phyloP scores from a whole-genome alignment of 2,329 filamentous ascomycete genomes.

The Cordyceps militaris region DNA sequence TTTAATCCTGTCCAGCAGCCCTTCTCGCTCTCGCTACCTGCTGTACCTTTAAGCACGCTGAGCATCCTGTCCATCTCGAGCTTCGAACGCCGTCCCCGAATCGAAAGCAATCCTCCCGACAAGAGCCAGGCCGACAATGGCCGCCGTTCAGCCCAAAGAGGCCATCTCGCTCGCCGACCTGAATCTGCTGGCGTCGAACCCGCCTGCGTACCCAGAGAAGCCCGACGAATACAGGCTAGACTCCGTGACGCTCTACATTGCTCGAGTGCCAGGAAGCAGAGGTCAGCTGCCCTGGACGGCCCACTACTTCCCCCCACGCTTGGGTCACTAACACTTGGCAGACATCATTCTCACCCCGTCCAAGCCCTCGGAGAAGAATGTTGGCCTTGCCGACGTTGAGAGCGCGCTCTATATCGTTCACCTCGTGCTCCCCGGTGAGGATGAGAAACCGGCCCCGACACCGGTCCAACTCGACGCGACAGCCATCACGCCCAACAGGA shows the following conservation, averaged over 20 bases:
- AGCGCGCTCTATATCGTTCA: slow-evolving; percentile 90
- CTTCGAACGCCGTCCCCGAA: neutral
- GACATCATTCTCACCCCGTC: slow-evolving; percentile 89
- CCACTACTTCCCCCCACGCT: too few species aligned
- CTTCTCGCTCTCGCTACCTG: too few species aligned
- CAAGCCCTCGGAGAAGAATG: slow-evolving; percentile 81
- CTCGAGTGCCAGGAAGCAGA: slow-evolving; percentile 83
- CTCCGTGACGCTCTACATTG: slow-evolving; percentile 81
- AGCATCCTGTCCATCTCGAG: neutral
- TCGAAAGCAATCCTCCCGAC: neutral
- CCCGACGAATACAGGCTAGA: slow-evolving; percentile 62
- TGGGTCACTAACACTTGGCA: slow-evolving; percentile 28
- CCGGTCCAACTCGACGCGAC: slow-evolving; percentile 24
- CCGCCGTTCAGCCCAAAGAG: slow-evolving; percentile 45
- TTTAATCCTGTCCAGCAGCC: too few species aligned
- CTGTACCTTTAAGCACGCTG: neutral
- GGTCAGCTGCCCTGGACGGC: slow-evolving; percentile 42
- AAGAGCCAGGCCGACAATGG: neutral
- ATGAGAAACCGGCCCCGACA: slow-evolving; percentile 45
- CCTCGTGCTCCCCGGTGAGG: slow-evolving; percentile 47
- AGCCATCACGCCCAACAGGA: slow-evolving; percentile 39
- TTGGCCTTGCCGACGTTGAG: slow-evolving; percentile 79
- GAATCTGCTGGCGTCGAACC: slow-evolving; percentile 75
- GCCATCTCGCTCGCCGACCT: slow-evolving; percentile 77
- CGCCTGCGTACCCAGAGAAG: slow-evolving; percentile 76